Evolutionary conservation across 805 yeast species (phyloP).

Genomic region (Babjeviella inositovora): DNA sequence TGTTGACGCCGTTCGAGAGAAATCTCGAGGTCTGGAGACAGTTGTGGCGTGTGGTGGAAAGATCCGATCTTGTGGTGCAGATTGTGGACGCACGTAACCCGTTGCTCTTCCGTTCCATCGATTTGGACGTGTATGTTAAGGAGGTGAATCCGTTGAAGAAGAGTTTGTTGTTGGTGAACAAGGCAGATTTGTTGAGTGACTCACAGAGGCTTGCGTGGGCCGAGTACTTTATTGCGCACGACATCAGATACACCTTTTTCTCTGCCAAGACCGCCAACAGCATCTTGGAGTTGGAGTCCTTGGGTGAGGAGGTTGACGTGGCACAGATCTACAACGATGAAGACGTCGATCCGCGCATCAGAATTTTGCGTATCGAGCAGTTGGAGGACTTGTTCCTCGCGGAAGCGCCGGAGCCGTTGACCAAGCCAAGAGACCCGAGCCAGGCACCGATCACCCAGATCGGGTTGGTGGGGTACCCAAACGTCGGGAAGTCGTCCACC

Average conservation of each 20-base stretch:
- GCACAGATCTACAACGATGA: too few species aligned
- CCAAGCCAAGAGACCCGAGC: conserved; percentile 35
- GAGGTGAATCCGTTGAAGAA: conserved; percentile 64
- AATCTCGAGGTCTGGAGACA: conserved; percentile 97
- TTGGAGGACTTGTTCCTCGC: conserved; percentile 64
- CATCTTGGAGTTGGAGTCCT: conserved; percentile 46
- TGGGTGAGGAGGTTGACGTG: conserved; percentile 13
- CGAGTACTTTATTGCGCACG: conserved; percentile 47
- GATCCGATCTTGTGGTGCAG: conserved; percentile 88
- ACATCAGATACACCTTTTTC: conserved; percentile 80
- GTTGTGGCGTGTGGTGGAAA: conserved; percentile 93
- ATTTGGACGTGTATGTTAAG: conserved; percentile 69
- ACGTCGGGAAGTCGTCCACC: conserved; percentile 90
- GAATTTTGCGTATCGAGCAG: conserved; percentile 70
- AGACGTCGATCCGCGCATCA: conserved; percentile 28
- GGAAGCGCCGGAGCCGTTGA: conserved; percentile 59
- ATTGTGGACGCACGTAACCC: conserved; percentile 98
- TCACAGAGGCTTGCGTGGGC: conserved; percentile 83
- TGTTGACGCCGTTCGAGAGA: conserved; percentile 93
- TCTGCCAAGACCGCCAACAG: conserved; percentile 81
- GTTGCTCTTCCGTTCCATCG: conserved; percentile 72
- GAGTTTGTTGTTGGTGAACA: conserved; percentile 76
- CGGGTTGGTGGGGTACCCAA: conserved; percentile 96
- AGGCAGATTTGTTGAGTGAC: conserved; percentile 74
- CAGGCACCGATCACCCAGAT: conserved; percentile 59